A percentile compares a stretch with the other conserved stretches of the same genome.
Evolutionary conservation across 257 asterid species (phyloP).

Genomic region (Datura wrightii): DNA sequence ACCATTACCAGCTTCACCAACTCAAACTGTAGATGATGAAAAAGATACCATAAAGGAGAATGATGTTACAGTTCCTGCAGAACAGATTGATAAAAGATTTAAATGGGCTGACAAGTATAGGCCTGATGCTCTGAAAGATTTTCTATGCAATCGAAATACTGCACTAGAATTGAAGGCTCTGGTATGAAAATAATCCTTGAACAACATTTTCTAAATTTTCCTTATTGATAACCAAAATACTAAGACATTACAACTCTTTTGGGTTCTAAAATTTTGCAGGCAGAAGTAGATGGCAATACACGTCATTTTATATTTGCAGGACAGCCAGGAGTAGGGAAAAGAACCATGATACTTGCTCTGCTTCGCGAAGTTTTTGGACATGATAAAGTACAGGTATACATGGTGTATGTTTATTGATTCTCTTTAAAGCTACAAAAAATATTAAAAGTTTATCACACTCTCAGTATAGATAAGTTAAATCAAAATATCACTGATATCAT

Average conservation of each 20-base stretch:
- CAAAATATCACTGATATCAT: background rate
- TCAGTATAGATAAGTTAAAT: no score
- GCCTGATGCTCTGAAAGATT: conserved; percentile 60
- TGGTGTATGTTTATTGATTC: background rate
- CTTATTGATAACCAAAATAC: background rate
- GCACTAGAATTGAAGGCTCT: conserved; percentile 56
- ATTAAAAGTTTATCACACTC: background rate
- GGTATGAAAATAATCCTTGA: conserved; percentile 41
- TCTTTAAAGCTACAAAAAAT: background rate
- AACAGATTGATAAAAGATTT: conserved; percentile 40
- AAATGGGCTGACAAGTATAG: conserved; percentile 71
- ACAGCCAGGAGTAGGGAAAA: conserved; percentile 83
- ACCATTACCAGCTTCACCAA: conserved; percentile 26
- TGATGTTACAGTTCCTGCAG: conserved; percentile 24
- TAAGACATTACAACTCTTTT: background rate
- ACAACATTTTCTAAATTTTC: background rate
- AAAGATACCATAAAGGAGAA: conserved; percentile 28
- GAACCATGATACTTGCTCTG: conserved; percentile 81
- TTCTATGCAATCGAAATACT: conserved; percentile 62
- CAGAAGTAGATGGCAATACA: conserved; percentile 36
- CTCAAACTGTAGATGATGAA: conserved; percentile 29
- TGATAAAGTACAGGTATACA: conserved; percentile 68
- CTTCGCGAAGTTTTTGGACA: conserved; percentile 66
- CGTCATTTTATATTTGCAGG: conserved; percentile 81
- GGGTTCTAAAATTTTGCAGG: conserved; percentile 31